Conservation (phyloP, 2,329 filamentous ascomycete genomes). For the Cladosporium sphaerospermum region DNA sequence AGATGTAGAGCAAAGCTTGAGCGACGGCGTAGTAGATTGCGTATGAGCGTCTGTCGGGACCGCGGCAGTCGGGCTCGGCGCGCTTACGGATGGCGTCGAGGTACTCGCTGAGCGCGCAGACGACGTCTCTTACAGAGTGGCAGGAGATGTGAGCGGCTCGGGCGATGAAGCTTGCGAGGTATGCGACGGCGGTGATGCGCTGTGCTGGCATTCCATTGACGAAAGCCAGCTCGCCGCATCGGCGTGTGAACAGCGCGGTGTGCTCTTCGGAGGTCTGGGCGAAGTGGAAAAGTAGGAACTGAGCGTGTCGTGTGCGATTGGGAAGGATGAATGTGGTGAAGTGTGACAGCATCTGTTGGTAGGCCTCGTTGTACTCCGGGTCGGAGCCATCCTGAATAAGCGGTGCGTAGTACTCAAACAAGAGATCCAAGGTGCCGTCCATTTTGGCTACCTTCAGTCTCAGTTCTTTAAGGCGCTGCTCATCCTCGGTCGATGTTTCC, state of each 20-base stretch:
- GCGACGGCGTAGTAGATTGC: constrained; percentile 78
- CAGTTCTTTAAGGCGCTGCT: constrained; percentile 60
- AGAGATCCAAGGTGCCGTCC: constrained; percentile 78
- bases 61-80: constrained; percentile 68
- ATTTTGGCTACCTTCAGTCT: constrained; percentile 84
- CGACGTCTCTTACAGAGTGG: constrained; percentile 73
- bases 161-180: constrained; percentile 90
- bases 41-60: constrained; percentile 79
- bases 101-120: constrained; percentile 69
- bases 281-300: constrained; percentile 95
- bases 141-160: constrained; percentile 75
- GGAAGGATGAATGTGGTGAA: constrained; percentile 85
- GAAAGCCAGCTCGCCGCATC: constrained; percentile 69
- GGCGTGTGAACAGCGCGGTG: constrained; percentile 78
- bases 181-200: constrained; percentile 80
- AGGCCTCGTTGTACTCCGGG: constrained; percentile 62
- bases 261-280: constrained; percentile 73
- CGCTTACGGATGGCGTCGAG: constrained; percentile 67
- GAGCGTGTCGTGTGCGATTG: constrained; percentile 84
- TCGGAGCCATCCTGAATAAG: constrained; percentile 64
- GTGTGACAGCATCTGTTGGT: constrained; percentile 74
- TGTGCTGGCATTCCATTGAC: constrained; percentile 68
- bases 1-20: constrained; percentile 90
- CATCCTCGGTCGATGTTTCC: constrained; percentile 50
- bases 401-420: constrained; percentile 77